Base-by-base conservation (phyloP, 1,139 yeast genomes). In the Yamadazyma dendronema region DNA sequence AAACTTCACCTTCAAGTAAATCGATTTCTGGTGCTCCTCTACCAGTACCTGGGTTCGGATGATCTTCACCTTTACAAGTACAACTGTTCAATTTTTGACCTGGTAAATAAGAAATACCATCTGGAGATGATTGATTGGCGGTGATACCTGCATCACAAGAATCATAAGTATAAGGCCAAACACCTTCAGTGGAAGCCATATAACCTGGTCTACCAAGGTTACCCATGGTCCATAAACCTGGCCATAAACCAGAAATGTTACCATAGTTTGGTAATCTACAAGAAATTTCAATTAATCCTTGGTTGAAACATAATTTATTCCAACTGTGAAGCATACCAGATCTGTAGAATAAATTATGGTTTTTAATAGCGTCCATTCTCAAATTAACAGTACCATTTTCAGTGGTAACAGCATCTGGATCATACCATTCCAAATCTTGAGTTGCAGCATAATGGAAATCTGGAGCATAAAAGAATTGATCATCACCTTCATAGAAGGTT, bases 21-120 rank as follows among this genome's bases (percentile, higher is more conserved):
- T 87, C 96, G 48, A 87, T 84, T 71, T 87, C 96, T 1, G 95
- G 95, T 0, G 95, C 94, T 35, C 95, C 95, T 56, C 96, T 75
- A 17, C 95, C 96, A 2, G 60, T 60, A 28, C 95, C 96, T 4
- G 67, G 73, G 50, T 80, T 85, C 26, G 95, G 95, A 56, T 86
- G 95, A 35, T 80, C 86, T 49, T 79, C 85, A 15, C 83, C 87
- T 32, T 69, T 64, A 63, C 95, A 87, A 0, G 86, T 78, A 62
- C 95, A 87, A 19, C 65, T 55, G 54, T 70, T 78, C 42, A 87
- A 66, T 41, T 75, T 73, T 63, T 86, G 95, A 17, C 96, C 96
- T 0, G 88, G 87, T 30, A 87, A 65, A 52, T 76, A 83, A 9
- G 87, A 81, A 34, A 86, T 74, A 31, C 96, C 96, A 61, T 86